These are phyloP conservation scores for Taphrina flavorubra DNA, from an alignment of 1,139 yeast genomes.

Conservation along the genomic window DNA sequence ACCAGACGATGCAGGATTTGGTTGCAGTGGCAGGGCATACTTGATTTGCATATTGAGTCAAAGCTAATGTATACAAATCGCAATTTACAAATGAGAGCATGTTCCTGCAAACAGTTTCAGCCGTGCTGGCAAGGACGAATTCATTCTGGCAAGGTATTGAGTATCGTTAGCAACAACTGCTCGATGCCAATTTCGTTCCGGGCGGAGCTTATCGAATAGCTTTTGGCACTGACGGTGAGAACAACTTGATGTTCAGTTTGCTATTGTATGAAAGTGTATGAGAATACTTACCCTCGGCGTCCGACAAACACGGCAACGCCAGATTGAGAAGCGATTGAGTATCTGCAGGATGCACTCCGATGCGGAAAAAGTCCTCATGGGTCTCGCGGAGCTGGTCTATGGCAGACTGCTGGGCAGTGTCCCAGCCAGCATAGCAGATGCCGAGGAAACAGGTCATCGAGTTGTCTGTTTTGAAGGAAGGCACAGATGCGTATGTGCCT, in stretches of 20 bases:
- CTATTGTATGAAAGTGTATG: background rate
- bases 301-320: background rate
- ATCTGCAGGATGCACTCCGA: constrained; percentile 14
- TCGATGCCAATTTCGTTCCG: constrained; percentile 19
- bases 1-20: background rate
- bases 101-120: background rate
- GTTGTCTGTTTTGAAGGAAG: background rate
- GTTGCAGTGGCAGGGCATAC: background rate
- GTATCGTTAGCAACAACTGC: background rate
- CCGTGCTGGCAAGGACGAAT: background rate
- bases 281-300: background rate
- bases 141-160: background rate
- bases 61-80: background rate
- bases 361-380: background rate
- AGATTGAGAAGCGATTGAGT: constrained; percentile 8
- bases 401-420: background rate
- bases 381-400: background rate
- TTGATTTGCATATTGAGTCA: background rate
- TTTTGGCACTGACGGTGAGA: constrained; percentile 1
- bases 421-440: constrained; percentile 11
- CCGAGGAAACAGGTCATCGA: background rate
- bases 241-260: background rate
- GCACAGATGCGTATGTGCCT: background rate
- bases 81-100: background rate
- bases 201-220: background rate